Conservation (phyloP, 257 asterid genomes). For the Catharanthus roseus region DNA sequence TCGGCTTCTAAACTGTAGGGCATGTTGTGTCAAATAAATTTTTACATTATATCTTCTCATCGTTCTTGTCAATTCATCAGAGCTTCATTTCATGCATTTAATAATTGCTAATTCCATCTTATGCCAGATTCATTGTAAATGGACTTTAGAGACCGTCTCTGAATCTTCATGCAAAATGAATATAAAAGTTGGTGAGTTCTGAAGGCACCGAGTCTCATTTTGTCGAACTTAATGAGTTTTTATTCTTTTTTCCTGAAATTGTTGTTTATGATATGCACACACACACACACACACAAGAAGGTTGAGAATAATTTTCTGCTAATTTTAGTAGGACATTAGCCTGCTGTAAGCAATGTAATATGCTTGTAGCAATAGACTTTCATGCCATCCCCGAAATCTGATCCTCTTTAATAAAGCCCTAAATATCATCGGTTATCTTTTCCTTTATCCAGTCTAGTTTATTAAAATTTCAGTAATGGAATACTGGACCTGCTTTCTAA, state of each 20-base stretch:
- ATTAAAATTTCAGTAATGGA: not conserved
- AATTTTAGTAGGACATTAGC: not conserved
- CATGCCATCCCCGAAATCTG: not conserved
- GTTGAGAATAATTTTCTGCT: not conserved
- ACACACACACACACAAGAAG: not conserved
- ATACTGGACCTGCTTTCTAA: not conserved
- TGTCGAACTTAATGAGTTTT: not conserved
- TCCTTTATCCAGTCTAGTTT: not conserved
- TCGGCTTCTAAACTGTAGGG: not conserved
- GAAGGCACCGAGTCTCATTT: not conserved
- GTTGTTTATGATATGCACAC: not conserved
- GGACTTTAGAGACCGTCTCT: constrained; percentile 56
- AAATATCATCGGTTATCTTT: not conserved
- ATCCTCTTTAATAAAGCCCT: not conserved
- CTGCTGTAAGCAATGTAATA: not conserved
- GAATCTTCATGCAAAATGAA: constrained; percentile 63
- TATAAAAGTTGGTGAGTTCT: constrained; percentile 66
- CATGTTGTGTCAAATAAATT: not conserved
- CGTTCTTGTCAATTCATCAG: not conserved
- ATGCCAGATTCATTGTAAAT: constrained; percentile 67
- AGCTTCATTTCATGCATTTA: not conserved
- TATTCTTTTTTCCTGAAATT: not conserved
- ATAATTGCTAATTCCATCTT: not conserved
- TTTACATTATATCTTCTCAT: not conserved
- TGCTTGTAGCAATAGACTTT: not conserved